Evolutionary conservation across 2,329 filamentous ascomycete genomes (phyloP).

Genomic region (Botrytis porri): DNA sequence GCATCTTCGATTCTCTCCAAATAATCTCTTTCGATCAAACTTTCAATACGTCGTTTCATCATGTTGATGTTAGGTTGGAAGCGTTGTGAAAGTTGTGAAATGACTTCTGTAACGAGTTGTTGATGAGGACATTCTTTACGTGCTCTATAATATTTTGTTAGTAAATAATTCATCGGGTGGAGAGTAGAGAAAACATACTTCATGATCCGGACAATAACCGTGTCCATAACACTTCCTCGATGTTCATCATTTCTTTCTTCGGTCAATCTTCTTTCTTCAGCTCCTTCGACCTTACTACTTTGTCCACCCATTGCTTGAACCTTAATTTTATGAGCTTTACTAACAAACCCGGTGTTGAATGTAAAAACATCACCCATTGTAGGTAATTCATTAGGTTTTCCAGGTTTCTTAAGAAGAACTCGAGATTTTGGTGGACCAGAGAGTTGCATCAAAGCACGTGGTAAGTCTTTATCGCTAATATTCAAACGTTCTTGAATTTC

Average conservation of each 20-base stretch:
- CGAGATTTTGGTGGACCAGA: conserved; percentile 80
- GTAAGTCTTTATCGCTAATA: conserved; percentile 71
- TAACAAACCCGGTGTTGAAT: conserved; percentile 79
- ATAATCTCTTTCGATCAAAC: conserved; percentile 73
- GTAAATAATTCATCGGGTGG: conserved; percentile 22
- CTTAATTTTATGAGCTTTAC: conserved; percentile 83
- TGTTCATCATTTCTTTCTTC: conserved; percentile 74
- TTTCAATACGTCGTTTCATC: conserved; percentile 80
- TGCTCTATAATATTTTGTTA: conserved; percentile 54
- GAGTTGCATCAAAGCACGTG: conserved; percentile 75
- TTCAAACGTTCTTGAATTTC: conserved; percentile 81
- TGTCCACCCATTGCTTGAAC: conserved; percentile 75
- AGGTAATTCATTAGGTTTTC: conserved; percentile 64
- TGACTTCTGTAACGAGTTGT: conserved; percentile 67
- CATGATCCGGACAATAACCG: conserved; percentile 78
- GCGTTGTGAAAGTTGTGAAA: conserved; percentile 63
- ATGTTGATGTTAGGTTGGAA: conserved; percentile 75
- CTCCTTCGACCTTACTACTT: conserved; percentile 79
- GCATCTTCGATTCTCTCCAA: conserved; percentile 71
- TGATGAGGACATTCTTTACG: conserved; percentile 70
- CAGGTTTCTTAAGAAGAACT: conserved; percentile 76
- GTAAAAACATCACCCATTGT: conserved; percentile 74
- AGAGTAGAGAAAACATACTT: conserved; percentile 54
- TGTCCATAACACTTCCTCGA: conserved; percentile 68
- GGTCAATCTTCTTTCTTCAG: conserved; percentile 65